Evolutionary conservation across 2,329 filamentous ascomycete species (phyloP), one percentile per base, ranked within the genome.

Genomic region (Albifimbria verrucaria): DNA sequence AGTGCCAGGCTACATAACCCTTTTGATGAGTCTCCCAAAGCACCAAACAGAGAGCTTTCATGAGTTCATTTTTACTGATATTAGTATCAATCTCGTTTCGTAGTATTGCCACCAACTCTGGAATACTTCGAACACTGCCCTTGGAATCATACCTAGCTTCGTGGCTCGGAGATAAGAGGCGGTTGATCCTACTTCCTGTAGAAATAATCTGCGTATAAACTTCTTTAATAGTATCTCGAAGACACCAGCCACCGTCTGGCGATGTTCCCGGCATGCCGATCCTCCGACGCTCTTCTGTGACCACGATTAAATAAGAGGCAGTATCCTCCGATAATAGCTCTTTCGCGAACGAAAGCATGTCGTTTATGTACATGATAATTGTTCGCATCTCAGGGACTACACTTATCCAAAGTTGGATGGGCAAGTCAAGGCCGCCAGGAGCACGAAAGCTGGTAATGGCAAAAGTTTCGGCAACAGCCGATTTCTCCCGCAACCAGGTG

Each of bases 1-100:
- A 39, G 11, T 47, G 21, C 45, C 45, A 47, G 17, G 24, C 21
- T 12, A 47, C 21, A n/a, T 47, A 47, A 4, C 22, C 45, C 20
- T 47, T 47, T 23, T 25, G 45, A n/a, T 47, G 45, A 17, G 23
- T 47, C 23, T 47, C 45, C 45, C 45, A 47, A 15, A 47, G 23
- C 10, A 23, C 24, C 22, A 25, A 12, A 3, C 22, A 25, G 11
- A 47, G 45, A 2, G 45, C 45, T 25, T 28, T 28, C 45, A 18
- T 24, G 2, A 25, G 2, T 10, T 47, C 45, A 15, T 26, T 23
- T 18, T 10, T 24, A 5, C 15, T 12, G n/a, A 18, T n/a, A 15
- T 15, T 28, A 7, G 12, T 26, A 15, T 12, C 17, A n/a, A 12
- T 15, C 5, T 39, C 32, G 18, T 39, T n/a, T 39, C 18, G 5